Conservation (phyloP, 2,329 filamentous ascomycete genomes). For the Diaporthe caulivora region DNA sequence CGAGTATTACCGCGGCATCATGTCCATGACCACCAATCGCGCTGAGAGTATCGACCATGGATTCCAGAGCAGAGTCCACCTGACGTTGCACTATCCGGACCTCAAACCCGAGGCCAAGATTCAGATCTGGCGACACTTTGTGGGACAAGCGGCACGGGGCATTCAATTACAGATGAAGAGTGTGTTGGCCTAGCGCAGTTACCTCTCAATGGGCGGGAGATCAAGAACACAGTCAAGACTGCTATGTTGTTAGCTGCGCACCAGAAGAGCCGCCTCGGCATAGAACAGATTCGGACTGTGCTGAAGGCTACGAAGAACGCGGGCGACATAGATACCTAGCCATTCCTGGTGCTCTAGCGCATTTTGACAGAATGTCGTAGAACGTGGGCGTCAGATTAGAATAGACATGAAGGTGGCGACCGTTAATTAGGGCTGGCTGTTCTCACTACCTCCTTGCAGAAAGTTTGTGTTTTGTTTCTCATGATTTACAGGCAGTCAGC, state of each 20-base stretch:
- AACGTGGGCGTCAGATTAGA: too few species aligned
- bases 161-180: background rate
- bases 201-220: conserved; percentile 17
- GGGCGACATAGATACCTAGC: background rate
- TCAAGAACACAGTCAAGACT: conserved; percentile 15
- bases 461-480: too few species aligned
- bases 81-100: conserved; percentile 10
- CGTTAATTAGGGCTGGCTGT: too few species aligned
- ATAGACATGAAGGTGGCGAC: too few species aligned
- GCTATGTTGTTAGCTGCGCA: conserved; percentile 5
- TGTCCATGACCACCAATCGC: conserved; percentile 2
- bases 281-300: conserved; percentile 8
- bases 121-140: conserved; percentile 12
- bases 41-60: conserved; percentile 8
- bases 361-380: too few species aligned
- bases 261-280: background rate
- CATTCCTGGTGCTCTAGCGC: background rate
- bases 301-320: background rate
- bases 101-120: background rate
- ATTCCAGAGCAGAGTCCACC: conserved; percentile 13
- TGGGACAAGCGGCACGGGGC: background rate
- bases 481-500: too few species aligned
- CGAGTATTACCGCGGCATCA: conserved; percentile 5
- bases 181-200: background rate
- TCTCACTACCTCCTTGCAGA: too few species aligned